Conservation (phyloP, 345 rosid genomes). For the Luvunga scandens region DNA sequence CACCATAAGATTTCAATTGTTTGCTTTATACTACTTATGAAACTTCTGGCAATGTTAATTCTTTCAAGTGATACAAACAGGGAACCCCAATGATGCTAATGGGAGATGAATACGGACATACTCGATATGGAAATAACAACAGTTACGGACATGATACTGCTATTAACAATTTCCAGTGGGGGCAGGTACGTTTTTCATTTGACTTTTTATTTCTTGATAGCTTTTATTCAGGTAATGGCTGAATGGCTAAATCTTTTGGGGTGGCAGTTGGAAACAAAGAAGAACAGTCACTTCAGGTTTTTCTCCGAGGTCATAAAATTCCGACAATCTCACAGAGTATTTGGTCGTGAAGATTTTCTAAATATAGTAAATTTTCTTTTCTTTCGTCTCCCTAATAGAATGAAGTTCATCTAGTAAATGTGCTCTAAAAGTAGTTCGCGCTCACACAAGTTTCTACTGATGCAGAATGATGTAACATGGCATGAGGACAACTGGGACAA, state of each 20-base stretch:
- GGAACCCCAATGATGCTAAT: slow-evolving; percentile 95
- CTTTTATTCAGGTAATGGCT: slow-evolving; percentile 3
- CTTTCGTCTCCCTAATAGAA: not conserved
- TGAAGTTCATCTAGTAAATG: not conserved
- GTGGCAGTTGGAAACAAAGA: slow-evolving; percentile 55
- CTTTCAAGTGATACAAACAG: slow-evolving; percentile 32
- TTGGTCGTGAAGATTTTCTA: slow-evolving; percentile 65
- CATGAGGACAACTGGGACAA: slow-evolving; percentile 92
- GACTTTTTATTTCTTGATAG: not conserved
- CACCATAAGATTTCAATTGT: not conserved
- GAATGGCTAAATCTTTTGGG: slow-evolving; percentile 9
- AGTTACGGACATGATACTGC: slow-evolving; percentile 88
- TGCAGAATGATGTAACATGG: slow-evolving; percentile 83
- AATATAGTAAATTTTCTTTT: slow-evolving; percentile 39
- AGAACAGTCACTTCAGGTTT: slow-evolving; percentile 65
- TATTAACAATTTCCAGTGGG: slow-evolving; percentile 87
- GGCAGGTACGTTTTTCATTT: slow-evolving; percentile 38
- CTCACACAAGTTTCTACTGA: slow-evolving; percentile 15
- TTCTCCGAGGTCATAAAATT: slow-evolving; percentile 75
- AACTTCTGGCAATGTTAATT: not conserved
- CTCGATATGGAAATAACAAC: slow-evolving; percentile 89
- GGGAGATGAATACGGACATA: slow-evolving; percentile 96
- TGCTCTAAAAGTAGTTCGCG: not conserved
- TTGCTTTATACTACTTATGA: slow-evolving; percentile 9
- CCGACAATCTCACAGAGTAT: slow-evolving; percentile 44